Base-by-base conservation (phyloP, 306 rosid genomes). In the Delonix regia region DNA sequence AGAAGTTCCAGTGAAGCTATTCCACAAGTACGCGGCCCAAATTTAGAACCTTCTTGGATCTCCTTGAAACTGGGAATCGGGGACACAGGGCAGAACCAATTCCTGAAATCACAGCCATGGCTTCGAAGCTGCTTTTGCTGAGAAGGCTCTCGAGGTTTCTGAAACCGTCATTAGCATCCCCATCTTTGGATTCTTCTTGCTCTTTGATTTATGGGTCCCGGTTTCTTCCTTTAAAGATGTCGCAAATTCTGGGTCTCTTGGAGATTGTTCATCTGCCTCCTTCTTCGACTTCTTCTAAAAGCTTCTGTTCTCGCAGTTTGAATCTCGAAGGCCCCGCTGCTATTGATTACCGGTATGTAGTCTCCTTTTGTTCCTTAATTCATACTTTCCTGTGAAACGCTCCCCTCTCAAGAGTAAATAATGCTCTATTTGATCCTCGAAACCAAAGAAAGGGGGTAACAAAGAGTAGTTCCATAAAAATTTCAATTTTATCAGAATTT, bases 281-380 rank as follows among this genome's bases (percentile, higher is more conserved):
- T 38, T 22, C 13, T 41, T 57, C 78, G 0, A 24, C 33, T 60
- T 78, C 82, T 82, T 75, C 82, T 42, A 81, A 89, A 89, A 81
- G 66, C 84, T 86, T 88, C 83, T 89, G 89, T 78, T 88, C 93
- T 63, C 89, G 56, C 22, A 83, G 78, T 67, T 38, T 85, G 55
- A 75, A 81, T 77, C 81, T 85, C 77, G 81, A 83, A 74, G 94
- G 66, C 56, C 99, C 99, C 25, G 38, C 89, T 55, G 36, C 96
- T 61, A 85, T 91, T 13, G 93, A 95, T 89, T 95, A 95, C 72
- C 14, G 88, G 99, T 95, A 74, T 55, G 56, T 21, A 9, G 0
- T 71, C 48, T 41, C 45, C 68, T 75, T 55, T 47, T 22, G 27
- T 24, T 33, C 19, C 47, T 51, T 7, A 0, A n/a, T 57, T 71